These are phyloP conservation scores for Typha latifolia DNA, from an alignment of 176 grass and related monocot genomes.

Conservation along the genomic window DNA sequence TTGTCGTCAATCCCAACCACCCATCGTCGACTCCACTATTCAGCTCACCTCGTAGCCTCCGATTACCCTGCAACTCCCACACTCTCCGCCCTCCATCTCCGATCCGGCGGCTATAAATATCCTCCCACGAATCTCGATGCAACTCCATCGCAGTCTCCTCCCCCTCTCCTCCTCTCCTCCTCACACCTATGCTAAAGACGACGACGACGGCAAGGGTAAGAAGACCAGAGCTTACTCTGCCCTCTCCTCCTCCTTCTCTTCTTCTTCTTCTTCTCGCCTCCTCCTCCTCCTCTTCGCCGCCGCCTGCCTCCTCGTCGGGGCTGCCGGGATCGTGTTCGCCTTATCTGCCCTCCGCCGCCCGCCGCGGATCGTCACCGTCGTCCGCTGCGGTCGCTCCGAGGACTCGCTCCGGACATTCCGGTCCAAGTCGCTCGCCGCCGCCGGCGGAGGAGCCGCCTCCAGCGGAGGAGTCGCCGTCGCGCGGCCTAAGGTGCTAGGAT, in stretches of 20 bases:
- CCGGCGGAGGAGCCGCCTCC: constrained; percentile 9
- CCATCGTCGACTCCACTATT: background rate
- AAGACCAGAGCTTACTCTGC: constrained; percentile 27
- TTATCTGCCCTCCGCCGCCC: constrained; percentile 24
- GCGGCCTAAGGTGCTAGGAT: constrained; percentile 70
- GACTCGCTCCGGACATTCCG: constrained; percentile 62
- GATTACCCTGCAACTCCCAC: background rate
- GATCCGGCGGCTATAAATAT: constrained; percentile 1
- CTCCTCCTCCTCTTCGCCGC: constrained; percentile 45
- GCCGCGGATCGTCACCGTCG: constrained; percentile 26
- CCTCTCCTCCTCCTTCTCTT: constrained; percentile 3
- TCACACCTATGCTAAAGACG: constrained; percentile 29
- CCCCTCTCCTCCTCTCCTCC: constrained; percentile 1
- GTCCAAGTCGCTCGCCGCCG: constrained; percentile 12
- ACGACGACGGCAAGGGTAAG: constrained; percentile 58
- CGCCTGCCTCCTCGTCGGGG: constrained; percentile 46
- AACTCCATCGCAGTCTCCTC: background rate
- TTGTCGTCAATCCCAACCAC: background rate
- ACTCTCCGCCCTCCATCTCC: background rate
- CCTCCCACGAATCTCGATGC: background rate
- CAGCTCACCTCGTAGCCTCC: background rate
- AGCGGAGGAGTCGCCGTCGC: constrained; percentile 21
- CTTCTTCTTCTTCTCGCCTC: constrained; percentile 18
- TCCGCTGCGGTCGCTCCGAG: constrained; percentile 76
- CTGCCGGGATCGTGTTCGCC: constrained; percentile 41